A percentile compares a stretch with the other conserved stretches of the same genome.
Evolutionary conservation across 768 basidiomycete species (phyloP).

Genomic region (Tricholoma matsutake): DNA sequence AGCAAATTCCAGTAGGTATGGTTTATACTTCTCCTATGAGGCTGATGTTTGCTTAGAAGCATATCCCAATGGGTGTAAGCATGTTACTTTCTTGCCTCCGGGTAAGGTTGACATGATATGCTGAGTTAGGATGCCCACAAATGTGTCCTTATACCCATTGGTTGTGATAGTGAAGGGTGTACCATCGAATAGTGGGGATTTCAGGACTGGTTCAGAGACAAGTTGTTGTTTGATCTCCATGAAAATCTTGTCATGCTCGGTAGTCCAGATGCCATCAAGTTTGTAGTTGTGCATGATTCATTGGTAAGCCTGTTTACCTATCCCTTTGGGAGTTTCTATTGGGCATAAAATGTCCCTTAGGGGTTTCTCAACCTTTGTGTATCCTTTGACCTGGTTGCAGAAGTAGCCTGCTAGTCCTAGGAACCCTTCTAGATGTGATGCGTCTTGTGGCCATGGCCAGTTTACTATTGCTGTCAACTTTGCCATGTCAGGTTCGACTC

Average conservation of each 20-base stretch:
- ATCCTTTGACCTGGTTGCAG: not conserved
- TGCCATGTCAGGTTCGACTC: not conserved
- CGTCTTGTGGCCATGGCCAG: not conserved
- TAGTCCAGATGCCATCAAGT: not conserved
- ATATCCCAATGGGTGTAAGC: no score
- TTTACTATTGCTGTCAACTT: not conserved
- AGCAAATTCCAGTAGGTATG: no score
- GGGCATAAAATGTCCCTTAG: not conserved
- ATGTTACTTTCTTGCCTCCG: no score
- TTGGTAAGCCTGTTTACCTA: not conserved
- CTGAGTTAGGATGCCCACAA: no score
- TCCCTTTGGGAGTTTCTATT: not conserved
- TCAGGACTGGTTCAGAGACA: constrained; percentile 23
- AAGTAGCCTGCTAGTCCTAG: not conserved
- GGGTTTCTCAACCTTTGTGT: not conserved
- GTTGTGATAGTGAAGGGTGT: constrained; percentile 15
- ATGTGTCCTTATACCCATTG: not conserved
- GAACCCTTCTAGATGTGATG: not conserved
- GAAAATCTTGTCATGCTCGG: not conserved
- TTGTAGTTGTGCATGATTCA: no score
- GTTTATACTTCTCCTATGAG: constrained; percentile 31
- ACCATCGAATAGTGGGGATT: constrained; percentile 24
- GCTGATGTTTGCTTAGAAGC: not conserved
- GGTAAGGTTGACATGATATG: no score
- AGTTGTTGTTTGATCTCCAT: constrained; percentile 21